These are phyloP conservation scores for Chaetomium olivaceum DNA, from an alignment of 2,329 filamentous ascomycete species.

Conservation along the genomic window DNA sequence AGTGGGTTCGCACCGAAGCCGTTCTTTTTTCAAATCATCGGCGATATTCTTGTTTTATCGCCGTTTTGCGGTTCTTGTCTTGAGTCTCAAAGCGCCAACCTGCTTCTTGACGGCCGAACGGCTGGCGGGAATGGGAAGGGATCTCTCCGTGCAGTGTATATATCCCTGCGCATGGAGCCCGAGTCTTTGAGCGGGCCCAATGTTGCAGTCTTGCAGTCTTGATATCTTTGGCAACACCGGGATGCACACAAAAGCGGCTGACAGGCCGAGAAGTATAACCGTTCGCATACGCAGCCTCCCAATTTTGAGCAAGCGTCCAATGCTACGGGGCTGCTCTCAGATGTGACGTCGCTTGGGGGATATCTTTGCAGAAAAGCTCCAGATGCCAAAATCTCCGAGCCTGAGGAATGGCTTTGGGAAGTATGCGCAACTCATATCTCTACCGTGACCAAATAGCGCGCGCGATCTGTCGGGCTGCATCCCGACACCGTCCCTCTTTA, in stretches of 20 bases:
- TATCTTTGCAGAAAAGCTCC: background rate
- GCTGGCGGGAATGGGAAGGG: background rate
- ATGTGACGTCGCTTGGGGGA: background rate
- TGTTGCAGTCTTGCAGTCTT: background rate
- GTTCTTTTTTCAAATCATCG: background rate
- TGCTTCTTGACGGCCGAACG: background rate
- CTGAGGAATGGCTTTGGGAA: background rate
- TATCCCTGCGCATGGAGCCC: background rate
- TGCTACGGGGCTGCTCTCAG: background rate
- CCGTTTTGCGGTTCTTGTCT: background rate
- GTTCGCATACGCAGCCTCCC: background rate
- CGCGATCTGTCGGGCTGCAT: background rate
- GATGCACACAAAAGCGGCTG: background rate
- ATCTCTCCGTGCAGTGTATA: background rate
- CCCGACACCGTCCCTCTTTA: background rate
- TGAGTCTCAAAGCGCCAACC: too few species aligned
- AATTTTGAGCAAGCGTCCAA: background rate
- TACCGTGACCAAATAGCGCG: background rate
- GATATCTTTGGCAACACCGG: background rate
- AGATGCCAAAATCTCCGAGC: background rate
- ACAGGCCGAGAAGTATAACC: background rate
- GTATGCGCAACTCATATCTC: background rate
- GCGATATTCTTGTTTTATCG: background rate
- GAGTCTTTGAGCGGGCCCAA: background rate
- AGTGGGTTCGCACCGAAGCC: background rate